A percentile compares a stretch with the other conserved stretches of the same genome.
These are phyloP conservation scores for Lupinus albus DNA, from an alignment of 306 rosid genomes.

Conservation along the genomic window DNA sequence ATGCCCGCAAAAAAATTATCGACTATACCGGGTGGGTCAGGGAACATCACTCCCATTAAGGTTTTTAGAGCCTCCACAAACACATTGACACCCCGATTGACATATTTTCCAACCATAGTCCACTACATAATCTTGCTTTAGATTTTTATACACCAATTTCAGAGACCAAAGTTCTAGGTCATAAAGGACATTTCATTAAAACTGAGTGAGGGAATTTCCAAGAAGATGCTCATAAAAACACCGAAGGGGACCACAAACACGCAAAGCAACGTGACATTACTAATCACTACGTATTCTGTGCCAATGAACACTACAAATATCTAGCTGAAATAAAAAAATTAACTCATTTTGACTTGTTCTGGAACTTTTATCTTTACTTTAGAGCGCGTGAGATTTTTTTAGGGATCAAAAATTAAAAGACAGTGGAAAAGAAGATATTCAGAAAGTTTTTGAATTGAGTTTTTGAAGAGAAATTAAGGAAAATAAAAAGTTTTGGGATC, in stretches of 20 bases:
- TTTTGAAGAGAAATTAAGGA: too few relatives aligned
- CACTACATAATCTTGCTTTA: too few relatives aligned
- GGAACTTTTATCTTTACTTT: constrained; percentile 3
- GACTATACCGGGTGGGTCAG: too few relatives aligned
- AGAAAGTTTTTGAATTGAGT: too few relatives aligned
- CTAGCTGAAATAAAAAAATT: constrained; percentile 9
- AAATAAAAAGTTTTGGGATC: too few relatives aligned
- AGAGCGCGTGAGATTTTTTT: neutral
- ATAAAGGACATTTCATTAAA: constrained; percentile 22
- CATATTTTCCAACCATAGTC: too few relatives aligned
- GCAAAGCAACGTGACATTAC: constrained; percentile 17
- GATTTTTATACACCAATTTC: neutral
- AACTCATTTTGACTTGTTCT: constrained; percentile 28
- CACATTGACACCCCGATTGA: too few relatives aligned
- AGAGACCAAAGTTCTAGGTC: constrained; percentile 16
- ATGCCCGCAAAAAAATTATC: too few relatives aligned
- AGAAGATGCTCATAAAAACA: constrained; percentile 36
- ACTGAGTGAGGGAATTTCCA: constrained; percentile 9
- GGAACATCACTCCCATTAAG: too few relatives aligned
- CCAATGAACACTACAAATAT: constrained; percentile 38
- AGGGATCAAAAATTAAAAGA: too few relatives aligned
- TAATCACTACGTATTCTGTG: constrained; percentile 30
- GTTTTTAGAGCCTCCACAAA: too few relatives aligned
- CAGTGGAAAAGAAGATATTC: too few relatives aligned
- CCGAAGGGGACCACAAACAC: constrained; percentile 42